These are phyloP conservation scores for Rhodotorula sp. DNA, from an alignment of 1,284 basidiomycete genomes.

Conservation along the genomic window DNA sequence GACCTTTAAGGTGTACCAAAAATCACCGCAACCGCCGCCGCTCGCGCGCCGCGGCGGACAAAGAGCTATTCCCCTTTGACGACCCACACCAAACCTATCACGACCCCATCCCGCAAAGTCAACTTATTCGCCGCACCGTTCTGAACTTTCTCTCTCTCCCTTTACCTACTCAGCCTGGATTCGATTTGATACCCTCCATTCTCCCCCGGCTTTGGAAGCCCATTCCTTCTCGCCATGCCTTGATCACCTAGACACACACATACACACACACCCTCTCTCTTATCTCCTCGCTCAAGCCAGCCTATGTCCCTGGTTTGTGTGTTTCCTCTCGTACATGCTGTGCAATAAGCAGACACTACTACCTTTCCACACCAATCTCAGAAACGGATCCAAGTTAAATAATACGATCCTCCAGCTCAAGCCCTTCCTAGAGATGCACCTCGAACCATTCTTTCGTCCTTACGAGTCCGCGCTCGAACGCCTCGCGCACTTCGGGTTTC, in stretches of 20 bases:
- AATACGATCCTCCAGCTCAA: not conserved
- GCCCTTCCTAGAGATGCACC: not conserved
- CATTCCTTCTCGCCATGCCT: too few species aligned
- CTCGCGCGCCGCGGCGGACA: too few species aligned
- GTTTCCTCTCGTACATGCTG: not conserved
- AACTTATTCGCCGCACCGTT: not conserved
- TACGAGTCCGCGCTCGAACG: slow-evolving; percentile 1
- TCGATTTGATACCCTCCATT: too few species aligned
- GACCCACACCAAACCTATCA: not conserved
- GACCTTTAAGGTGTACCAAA: slow-evolving; percentile 15
- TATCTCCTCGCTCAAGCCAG: not conserved
- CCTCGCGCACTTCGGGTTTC: not conserved
- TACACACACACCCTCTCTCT: not conserved
- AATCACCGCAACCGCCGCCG: too few species aligned
- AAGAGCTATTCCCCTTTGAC: not conserved
- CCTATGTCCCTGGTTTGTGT: not conserved
- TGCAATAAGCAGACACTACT: slow-evolving; percentile 2
- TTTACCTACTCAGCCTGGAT: too few species aligned
- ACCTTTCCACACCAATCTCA: not conserved
- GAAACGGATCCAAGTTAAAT: not conserved
- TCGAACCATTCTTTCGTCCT: slow-evolving; percentile 8
- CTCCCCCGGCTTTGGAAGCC: too few species aligned
- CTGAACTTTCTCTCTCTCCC: not conserved
- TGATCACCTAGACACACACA: too few species aligned
- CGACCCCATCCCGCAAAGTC: not conserved